phyloP scores from a whole-genome alignment of 345 rosid species.

The Atalantia buxifolia region DNA sequence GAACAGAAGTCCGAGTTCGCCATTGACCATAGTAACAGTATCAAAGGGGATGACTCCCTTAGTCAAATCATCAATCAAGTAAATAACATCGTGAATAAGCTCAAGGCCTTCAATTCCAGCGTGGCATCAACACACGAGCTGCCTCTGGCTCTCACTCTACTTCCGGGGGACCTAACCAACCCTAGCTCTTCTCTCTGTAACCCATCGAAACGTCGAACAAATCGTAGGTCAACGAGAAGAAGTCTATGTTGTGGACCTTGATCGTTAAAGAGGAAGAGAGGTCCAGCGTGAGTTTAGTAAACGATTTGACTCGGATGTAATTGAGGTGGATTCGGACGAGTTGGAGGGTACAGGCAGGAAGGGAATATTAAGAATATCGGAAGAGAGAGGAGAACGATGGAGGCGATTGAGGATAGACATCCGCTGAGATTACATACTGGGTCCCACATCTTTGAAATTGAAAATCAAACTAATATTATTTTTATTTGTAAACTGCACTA shows the following conservation, averaged over 20 bases:
- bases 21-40: constrained; percentile 49
- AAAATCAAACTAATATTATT: no score
- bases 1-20: constrained; percentile 58
- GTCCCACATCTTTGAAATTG: no score
- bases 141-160: constrained; percentile 54
- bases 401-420: not conserved
- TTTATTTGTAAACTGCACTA: no score
- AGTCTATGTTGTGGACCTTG: constrained; percentile 59
- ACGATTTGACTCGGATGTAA: constrained; percentile 45
- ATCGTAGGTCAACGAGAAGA: constrained; percentile 61
- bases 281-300: constrained; percentile 49
- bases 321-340: constrained; percentile 59
- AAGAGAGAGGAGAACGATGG: constrained; percentile 46
- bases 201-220: constrained; percentile 65
- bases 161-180: constrained; percentile 53
- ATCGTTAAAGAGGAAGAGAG: constrained; percentile 62
- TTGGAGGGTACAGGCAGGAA: constrained; percentile 54
- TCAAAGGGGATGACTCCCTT: constrained; percentile 71
- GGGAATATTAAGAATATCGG: constrained; percentile 63
- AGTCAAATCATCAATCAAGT: constrained; percentile 69
- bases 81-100: constrained; percentile 65
- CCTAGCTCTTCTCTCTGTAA: constrained; percentile 82
- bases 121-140: constrained; percentile 65
- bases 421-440: no score
- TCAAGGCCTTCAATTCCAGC: constrained; percentile 73